These are phyloP conservation scores for Aureobasidium vineae DNA, from an alignment of 2,329 filamentous ascomycete genomes.

Conservation along the genomic window DNA sequence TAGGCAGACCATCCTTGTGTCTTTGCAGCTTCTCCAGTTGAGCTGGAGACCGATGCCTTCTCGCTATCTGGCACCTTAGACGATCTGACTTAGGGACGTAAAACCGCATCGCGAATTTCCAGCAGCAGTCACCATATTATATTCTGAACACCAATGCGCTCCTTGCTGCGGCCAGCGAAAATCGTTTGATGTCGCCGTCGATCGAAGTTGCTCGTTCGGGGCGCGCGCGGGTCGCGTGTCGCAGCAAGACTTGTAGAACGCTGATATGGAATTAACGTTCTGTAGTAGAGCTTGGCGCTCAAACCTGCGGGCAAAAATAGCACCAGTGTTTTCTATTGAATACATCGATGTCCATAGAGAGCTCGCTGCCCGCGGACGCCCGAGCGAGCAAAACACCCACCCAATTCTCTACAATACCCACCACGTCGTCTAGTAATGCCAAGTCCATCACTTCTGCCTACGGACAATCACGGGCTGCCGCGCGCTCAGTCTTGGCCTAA, in stretches of 20 bases:
- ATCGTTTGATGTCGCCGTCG: neutral
- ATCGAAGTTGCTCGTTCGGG: neutral
- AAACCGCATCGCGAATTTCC: neutral
- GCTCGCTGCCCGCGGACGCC: conserved; percentile 14
- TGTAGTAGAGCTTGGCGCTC: neutral
- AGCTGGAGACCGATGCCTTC: neutral
- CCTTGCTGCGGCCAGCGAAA: neutral
- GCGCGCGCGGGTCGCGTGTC: neutral
- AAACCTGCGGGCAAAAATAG: neutral
- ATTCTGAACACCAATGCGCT: neutral
- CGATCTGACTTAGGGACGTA: neutral
- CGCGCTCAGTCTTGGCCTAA: neutral
- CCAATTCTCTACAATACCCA: neutral
- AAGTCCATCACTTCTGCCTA: neutral
- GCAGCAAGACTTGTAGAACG: neutral
- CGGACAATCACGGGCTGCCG: neutral
- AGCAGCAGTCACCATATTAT: neutral
- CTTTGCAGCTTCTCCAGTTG: neutral
- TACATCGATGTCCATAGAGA: neutral
- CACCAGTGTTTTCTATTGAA: neutral
- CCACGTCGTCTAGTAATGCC: neutral
- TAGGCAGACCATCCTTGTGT: conserved; percentile 11
- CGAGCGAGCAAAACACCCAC: neutral
- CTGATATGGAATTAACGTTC: neutral
- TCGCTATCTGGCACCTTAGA: neutral